These are phyloP conservation scores for Cucumis cinereus DNA, from an alignment of 306 rosid species.

Conservation along the genomic window DNA sequence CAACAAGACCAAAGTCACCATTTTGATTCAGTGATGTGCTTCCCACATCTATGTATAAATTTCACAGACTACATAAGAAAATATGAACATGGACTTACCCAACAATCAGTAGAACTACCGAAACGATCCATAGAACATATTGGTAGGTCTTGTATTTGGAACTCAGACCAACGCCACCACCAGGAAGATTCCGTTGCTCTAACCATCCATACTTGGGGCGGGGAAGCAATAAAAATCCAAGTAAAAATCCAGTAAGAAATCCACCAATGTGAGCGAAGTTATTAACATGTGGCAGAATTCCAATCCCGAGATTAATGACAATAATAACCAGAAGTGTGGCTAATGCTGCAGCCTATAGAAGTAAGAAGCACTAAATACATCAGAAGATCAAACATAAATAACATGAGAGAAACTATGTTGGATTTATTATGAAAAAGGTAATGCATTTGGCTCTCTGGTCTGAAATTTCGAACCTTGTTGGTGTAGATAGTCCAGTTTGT, in stretches of 20 bases:
- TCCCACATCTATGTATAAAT: neutral
- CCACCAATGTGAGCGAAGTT: constrained; percentile 91
- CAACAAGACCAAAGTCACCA: neutral
- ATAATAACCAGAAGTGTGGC: constrained; percentile 50
- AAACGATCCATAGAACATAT: constrained; percentile 47
- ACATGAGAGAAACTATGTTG: neutral
- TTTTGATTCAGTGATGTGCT: neutral
- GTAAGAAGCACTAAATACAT: constrained; percentile 5
- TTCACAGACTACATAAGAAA: neutral
- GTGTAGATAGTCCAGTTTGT: constrained; percentile 82
- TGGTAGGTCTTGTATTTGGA: constrained; percentile 68
- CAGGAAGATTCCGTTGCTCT: constrained; percentile 33
- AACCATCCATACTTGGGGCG: constrained; percentile 69
- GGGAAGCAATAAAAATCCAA: constrained; percentile 63
- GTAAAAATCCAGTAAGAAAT: constrained; percentile 55
- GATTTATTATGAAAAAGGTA: neutral
- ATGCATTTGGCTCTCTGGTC: neutral
- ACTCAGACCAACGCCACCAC: constrained; percentile 27
- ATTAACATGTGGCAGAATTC: constrained; percentile 69
- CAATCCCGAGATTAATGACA: constrained; percentile 63
- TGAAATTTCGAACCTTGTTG: constrained; percentile 43
- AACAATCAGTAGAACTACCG: constrained; percentile 33
- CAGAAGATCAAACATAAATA: neutral
- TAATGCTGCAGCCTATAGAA: constrained; percentile 56
- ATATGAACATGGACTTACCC: constrained; percentile 37